These are phyloP conservation scores for Monilinia polystroma DNA, from an alignment of 2,329 filamentous ascomycete genomes.

Conservation along the genomic window DNA sequence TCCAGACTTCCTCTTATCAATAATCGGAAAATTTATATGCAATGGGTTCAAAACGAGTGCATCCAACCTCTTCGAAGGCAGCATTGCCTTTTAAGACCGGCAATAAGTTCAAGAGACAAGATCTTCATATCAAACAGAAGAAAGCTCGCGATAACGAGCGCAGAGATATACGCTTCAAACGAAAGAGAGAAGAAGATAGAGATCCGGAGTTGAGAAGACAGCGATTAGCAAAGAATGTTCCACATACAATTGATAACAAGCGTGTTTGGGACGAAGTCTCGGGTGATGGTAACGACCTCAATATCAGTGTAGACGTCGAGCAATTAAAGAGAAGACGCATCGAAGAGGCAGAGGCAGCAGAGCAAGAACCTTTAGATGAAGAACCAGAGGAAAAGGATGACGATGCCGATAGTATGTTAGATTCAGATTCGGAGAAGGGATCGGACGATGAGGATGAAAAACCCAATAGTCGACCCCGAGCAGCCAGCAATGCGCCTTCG, in stretches of 20 bases:
- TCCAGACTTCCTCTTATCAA: conserved; percentile 5
- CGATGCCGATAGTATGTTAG: conserved; percentile 77
- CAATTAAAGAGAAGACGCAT: conserved; percentile 57
- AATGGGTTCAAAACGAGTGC: conserved; percentile 52
- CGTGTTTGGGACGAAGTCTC: conserved; percentile 83
- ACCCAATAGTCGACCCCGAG: conserved; percentile 43
- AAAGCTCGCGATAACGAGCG: conserved; percentile 70
- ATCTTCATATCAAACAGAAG: conserved; percentile 78
- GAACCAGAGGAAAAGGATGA: conserved; percentile 51
- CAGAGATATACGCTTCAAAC: conserved; percentile 71
- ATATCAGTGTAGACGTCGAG: conserved; percentile 55
- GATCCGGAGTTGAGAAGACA: conserved; percentile 73
- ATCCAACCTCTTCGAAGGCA: conserved; percentile 45
- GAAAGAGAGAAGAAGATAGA: conserved; percentile 82
- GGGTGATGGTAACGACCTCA: conserved; percentile 59
- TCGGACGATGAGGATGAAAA: conserved; percentile 46
- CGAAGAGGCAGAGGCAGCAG: conserved; percentile 49
- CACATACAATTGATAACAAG: conserved; percentile 81
- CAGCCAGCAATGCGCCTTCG: conserved; percentile 49
- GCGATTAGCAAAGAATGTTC: conserved; percentile 74
- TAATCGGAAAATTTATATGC: conserved; percentile 25
- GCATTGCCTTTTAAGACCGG: conserved; percentile 55
- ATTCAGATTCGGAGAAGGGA: conserved; percentile 53
- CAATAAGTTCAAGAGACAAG: conserved; percentile 79
- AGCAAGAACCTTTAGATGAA: conserved; percentile 45